Percentiles rank a stretch among this genome's conserved stretches.
phyloP scores from a whole-genome alignment of 1,284 basidiomycete genomes.

The Mixia osmundae region DNA sequence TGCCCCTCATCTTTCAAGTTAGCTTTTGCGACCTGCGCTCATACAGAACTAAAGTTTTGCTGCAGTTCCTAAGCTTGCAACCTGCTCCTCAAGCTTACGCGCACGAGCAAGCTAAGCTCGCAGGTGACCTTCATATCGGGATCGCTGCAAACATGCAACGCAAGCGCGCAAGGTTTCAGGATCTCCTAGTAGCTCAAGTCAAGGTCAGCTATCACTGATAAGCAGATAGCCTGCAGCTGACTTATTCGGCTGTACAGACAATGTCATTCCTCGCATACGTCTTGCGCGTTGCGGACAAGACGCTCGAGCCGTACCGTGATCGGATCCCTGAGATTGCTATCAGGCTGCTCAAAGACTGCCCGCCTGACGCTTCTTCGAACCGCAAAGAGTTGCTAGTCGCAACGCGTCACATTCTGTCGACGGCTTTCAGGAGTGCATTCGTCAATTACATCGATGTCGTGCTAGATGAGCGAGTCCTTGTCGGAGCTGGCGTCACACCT shows the following conservation, averaged over 20 bases:
- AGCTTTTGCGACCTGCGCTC: not conserved
- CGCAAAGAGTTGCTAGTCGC: conserved; percentile 87
- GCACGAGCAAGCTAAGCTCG: conserved; percentile 52
- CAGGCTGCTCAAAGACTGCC: conserved; percentile 79
- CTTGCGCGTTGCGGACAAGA: conserved; percentile 43
- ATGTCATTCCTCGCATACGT: conserved; percentile 86
- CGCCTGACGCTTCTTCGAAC: conserved; percentile 56
- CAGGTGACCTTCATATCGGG: conserved; percentile 58
- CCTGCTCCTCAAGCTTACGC: conserved; percentile 69
- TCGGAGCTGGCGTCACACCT: conserved; percentile 53
- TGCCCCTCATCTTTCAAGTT: conserved; percentile 49
- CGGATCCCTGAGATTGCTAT: conserved; percentile 58
- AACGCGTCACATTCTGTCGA: conserved; percentile 68
- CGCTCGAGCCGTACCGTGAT: conserved; percentile 55
- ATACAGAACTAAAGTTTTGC: no score
- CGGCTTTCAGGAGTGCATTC: conserved; percentile 55
- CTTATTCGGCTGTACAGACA: conserved; percentile 31
- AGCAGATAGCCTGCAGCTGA: not conserved
- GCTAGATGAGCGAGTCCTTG: conserved; percentile 70
- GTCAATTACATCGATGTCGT: conserved; percentile 71
- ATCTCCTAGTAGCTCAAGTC: conserved; percentile 79
- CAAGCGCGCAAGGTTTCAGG: conserved; percentile 48
- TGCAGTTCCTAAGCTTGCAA: conserved; percentile 42
- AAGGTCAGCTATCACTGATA: conserved; percentile 35
- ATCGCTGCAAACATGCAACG: conserved; percentile 44